Base-by-base conservation (phyloP, 805 yeast genomes). In the Lipomyces yamanashiensis region DNA sequence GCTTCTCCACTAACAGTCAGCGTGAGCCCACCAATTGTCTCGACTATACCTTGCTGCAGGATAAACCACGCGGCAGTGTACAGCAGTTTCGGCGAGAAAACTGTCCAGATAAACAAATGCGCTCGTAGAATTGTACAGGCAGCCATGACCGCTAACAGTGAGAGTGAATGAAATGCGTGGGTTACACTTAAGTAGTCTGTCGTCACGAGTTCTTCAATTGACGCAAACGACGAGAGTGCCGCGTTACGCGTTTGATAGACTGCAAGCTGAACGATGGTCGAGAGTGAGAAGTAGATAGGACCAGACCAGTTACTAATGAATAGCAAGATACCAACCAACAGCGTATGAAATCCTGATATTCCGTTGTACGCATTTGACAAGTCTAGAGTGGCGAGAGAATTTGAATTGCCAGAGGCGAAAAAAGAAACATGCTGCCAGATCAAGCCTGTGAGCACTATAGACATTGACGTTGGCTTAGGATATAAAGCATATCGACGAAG, bases 61-160 rank as follows among this genome's bases (percentile, higher is more conserved):
- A 59, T 15, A 39, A 55, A 54, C 98, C 98, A 95, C 2, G 87
- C 86, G 1, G 85, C 84, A 68, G 87, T 87, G 74, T 88, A 95
- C 41, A 96, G 81, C 4, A 95, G 74, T 72, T 92, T 93, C 0
- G 99, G 99, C 57, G 96, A 89, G 77, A 95, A 95, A 7, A 95
- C 99, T 1, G 98, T 92, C 99, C 99, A 95, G 9, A 95, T 89
- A 74, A 95, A 95, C 61, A 95, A 79, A 74, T 95, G 99, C 72
- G 87, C 89, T 69, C 96, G 81, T 69, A 92, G 80, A 21, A 83
- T 79, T 56, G 82, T 81, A 74, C 98, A 95, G 13, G 97, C 87
- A 0, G 79, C 77, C 49, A 89, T 73, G 56, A 91, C 81, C 50
- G 83, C 82, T 1, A 84, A 70, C 1, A 89, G 87, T 9, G 86